Base-by-base conservation (phyloP, 345 rosid species). In the Pelargonium nanum region DNA sequence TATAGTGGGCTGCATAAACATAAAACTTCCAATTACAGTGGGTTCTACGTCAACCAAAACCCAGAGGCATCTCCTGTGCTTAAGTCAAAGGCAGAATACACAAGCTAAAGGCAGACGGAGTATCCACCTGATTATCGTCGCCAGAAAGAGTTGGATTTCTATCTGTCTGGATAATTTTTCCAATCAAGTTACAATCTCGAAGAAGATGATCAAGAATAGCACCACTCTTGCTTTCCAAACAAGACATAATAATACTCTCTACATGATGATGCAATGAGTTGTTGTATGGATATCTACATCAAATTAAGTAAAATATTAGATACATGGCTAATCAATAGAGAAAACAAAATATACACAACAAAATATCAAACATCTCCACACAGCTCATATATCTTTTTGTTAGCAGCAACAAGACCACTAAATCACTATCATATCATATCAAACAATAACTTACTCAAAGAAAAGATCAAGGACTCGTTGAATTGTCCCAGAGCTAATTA, bases 191-290 rank as follows among this genome's bases (percentile, higher is more conserved):
- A 69, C 96, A 93, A 26, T 93, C 97, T 66, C 53, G 77, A 70
- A 93, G 85, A 70, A 90, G 79, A 74, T 93, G 88, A 71, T 80
- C 80, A 59, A 86, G 75, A 77, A 87, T 72, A 22, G 68, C 48
- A 9, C 79, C 81, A 24, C 75, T 83, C 80, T 81, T 90, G 65
- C 79, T 85, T 72, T 90, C 96, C 80, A 88, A 71, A 74, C 99
- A 94, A 19, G 95, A 87, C 51, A 79, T 64, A 66, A 90, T 71
- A 60, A 90, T 83, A 72, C 87, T 94, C 76, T 93, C 99, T 50
- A 88, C 93, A 59, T 90, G 97, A 79, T 90, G 97, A 76, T 94
- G 99, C 75, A 94, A 67, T 22, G 95, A 95, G 68, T 94, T 94
- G 70, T 90, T 94, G 80, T 71, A 94, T 1, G 96, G 99, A 66